Conservation (phyloP, 1,139 yeast genomes). For the Kodamaea suecica region DNA sequence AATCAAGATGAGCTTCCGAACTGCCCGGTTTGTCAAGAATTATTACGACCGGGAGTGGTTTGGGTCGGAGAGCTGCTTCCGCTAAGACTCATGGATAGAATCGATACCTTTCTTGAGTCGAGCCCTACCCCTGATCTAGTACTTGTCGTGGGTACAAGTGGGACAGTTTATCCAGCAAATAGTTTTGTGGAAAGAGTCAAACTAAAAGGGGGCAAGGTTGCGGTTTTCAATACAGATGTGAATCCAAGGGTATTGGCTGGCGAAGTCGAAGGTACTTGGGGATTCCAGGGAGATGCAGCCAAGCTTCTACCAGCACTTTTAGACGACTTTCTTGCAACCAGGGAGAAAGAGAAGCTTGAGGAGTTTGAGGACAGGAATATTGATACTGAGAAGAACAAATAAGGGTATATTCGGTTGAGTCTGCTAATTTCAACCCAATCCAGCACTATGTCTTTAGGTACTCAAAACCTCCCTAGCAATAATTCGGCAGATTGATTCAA, state of each 20-base stretch:
- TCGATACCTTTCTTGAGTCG: slow-evolving; percentile 67
- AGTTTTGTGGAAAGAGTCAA: slow-evolving; percentile 79
- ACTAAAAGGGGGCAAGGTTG: slow-evolving; percentile 75
- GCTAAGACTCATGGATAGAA: slow-evolving; percentile 53
- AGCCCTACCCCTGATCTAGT: slow-evolving; percentile 62
- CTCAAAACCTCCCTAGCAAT: no score
- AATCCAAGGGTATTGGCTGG: slow-evolving; percentile 43
- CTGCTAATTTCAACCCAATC: no score
- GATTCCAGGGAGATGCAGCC: slow-evolving; percentile 80
- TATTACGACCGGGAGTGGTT: slow-evolving; percentile 83
- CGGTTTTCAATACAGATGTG: slow-evolving; percentile 73
- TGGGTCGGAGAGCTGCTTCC: slow-evolving; percentile 92
- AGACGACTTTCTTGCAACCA: slow-evolving; percentile 37
- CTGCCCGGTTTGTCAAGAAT: slow-evolving; percentile 68
- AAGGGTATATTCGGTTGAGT: no score
- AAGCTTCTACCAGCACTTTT: slow-evolving; percentile 64
- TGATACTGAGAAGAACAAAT: no score
- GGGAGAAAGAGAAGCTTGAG: not conserved
- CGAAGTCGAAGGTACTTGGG: slow-evolving; percentile 54
- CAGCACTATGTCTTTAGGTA: no score
- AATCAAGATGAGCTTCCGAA: slow-evolving; percentile 58
- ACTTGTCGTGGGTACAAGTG: slow-evolving; percentile 81
- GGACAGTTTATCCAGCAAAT: slow-evolving; percentile 87
- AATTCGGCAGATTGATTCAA: no score
- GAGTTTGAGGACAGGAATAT: not conserved